phyloP scores from a whole-genome alignment of 805 yeast genomes.

The Ogataea minuta region DNA sequence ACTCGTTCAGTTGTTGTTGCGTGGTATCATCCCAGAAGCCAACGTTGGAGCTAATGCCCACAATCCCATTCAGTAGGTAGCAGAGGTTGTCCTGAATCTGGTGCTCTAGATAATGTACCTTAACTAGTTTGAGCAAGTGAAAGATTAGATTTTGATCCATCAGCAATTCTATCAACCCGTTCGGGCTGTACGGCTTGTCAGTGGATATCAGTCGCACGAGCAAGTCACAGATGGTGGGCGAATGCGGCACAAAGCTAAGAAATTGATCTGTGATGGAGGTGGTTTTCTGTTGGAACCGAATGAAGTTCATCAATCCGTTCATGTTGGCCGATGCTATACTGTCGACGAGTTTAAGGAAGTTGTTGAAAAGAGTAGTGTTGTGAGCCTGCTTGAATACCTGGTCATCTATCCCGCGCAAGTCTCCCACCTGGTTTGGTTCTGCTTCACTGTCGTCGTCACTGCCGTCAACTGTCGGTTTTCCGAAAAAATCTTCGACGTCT shows the following conservation, averaged over 20 bases:
- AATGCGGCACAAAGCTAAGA: constrained; percentile 69
- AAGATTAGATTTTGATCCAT: constrained; percentile 68
- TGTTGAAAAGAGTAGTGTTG: constrained; percentile 31
- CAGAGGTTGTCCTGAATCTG: constrained; percentile 42
- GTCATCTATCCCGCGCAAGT: not conserved
- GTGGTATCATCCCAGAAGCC: constrained; percentile 32
- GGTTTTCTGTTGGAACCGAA: constrained; percentile 43
- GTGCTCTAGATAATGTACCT: constrained; percentile 30
- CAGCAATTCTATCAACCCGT: constrained; percentile 76
- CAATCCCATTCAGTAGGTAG: constrained; percentile 87
- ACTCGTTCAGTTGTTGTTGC: constrained; percentile 26
- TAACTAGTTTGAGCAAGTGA: constrained; percentile 68
- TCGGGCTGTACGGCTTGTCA: constrained; percentile 84
- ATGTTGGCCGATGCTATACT: constrained; percentile 79
- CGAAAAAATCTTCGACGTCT: constrained; percentile 23
- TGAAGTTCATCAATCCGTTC: constrained; percentile 69
- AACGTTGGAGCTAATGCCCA: constrained; percentile 45
- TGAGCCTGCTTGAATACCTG: constrained; percentile 24
- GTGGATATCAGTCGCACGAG: constrained; percentile 82
- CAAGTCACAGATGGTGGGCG: constrained; percentile 89
- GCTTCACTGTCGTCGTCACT: constrained; percentile 19
- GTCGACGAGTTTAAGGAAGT: constrained; percentile 81
- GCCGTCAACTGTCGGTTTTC: constrained; percentile 1
- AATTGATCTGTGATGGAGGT: constrained; percentile 66
- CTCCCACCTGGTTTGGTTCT: not conserved